Percentiles rank a stretch among this genome's conserved stretches.
Evolutionary conservation across 2,329 filamentous ascomycete genomes (phyloP).

Genomic region (Fusarium begoniae): DNA sequence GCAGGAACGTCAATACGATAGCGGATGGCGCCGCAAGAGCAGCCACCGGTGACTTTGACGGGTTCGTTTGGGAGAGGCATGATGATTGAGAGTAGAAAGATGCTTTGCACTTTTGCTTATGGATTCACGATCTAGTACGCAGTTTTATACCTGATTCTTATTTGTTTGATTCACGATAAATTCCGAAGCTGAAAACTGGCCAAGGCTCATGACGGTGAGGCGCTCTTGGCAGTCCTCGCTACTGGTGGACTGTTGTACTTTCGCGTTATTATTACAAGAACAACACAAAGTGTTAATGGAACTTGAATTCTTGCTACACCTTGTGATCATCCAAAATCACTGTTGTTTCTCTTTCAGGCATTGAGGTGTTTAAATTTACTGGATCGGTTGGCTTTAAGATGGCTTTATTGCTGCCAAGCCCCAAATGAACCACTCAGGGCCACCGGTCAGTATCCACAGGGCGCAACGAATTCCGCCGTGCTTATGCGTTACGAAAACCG

Average conservation of each 20-base stretch:
- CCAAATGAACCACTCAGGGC: accelerated
- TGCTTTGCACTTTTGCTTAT: accelerated
- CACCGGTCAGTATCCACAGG: accelerated
- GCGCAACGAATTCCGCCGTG: neutral
- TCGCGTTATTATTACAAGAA: neutral
- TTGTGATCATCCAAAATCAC: neutral
- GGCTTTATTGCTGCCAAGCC: neutral
- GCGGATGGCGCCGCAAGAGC: neutral
- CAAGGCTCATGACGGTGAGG: neutral
- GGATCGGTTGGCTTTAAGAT: neutral
- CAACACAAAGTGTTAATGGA: neutral
- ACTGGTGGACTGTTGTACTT: neutral
- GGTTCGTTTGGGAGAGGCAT: neutral
- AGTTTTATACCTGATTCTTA: accelerated
- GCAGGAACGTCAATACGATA: neutral
- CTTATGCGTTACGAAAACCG: neutral
- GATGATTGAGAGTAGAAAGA: neutral
- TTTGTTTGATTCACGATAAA: neutral
- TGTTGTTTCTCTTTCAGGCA: accelerated
- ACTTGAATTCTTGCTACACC: accelerated
- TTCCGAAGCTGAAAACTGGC: neutral
- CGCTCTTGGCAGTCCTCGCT: neutral
- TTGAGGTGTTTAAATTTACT: neutral
- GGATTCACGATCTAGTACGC: accelerated
- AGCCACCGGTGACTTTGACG: neutral